These are phyloP conservation scores for Pyronema omphalodes DNA, from an alignment of 495 filamentous ascomycete species.

Conservation along the genomic window DNA sequence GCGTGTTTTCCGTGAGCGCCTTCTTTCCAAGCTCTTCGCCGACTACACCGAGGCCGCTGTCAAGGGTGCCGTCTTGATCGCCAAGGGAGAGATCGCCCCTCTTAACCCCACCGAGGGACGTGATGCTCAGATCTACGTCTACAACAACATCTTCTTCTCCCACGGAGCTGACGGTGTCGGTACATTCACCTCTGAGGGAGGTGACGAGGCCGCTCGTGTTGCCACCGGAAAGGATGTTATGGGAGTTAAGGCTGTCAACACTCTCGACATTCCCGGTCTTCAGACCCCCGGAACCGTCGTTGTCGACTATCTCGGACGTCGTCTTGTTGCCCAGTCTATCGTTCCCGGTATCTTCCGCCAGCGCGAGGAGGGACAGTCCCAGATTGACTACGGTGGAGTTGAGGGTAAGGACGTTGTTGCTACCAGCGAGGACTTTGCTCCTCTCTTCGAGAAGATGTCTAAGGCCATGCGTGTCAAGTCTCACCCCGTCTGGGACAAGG, in stretches of 20 bases:
- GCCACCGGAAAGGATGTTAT: conserved; percentile 93
- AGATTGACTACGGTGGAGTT: conserved; percentile 96
- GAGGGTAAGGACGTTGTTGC: conserved; percentile 94
- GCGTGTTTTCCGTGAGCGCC: conserved; percentile 81
- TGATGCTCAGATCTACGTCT: conserved; percentile 97
- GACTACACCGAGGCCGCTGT: conserved; percentile 94
- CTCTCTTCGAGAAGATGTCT: conserved; percentile 77
- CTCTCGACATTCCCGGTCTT: conserved; percentile 83
- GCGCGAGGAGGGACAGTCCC: conserved; percentile 87
- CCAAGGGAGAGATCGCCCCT: conserved; percentile 83
- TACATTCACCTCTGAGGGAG: conserved; percentile 89
- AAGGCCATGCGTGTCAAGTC: conserved; percentile 75
- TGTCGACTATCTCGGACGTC: conserved; percentile 91
- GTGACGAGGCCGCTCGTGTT: conserved; percentile 89
- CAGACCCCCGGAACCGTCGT: conserved; percentile 93
- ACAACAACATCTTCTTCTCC: conserved; percentile 98
- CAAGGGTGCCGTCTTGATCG: conserved; percentile 81
- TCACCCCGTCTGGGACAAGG: conserved; percentile 97
- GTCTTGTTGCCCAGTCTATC: conserved; percentile 93
- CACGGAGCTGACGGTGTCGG: conserved; percentile 96
- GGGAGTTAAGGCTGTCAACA: conserved; percentile 85
- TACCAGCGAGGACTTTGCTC: conserved; percentile 62
- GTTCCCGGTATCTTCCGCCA: conserved; percentile 99
- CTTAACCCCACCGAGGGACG: conserved; percentile 83
- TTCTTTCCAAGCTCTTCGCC: conserved; percentile 88